Base-by-base conservation (phyloP, 2,329 filamentous ascomycete species). In the Fusarium proliferatum region DNA sequence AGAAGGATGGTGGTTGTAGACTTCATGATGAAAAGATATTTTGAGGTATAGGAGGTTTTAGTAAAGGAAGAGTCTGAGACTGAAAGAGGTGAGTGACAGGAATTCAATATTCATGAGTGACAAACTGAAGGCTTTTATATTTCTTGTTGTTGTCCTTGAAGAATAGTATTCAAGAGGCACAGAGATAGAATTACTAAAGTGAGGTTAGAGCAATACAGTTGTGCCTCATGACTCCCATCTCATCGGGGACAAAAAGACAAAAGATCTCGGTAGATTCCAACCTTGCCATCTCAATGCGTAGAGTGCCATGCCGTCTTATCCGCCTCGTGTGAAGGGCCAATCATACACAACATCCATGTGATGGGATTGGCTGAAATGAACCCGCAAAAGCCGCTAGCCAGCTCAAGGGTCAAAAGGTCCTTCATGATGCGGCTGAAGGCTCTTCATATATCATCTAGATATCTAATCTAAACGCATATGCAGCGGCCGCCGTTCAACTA, bases 161-260 rank as follows among this genome's bases (percentile, higher is more conserved):
- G 11, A 5, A 19, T n/a, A 6, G 2, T 5, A 9, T 11, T 17
- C 2, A 15, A 5, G 26, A 42, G 13, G 6, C 26, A n/a, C 6
- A 33, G 21, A 2, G 15, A 56, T 56, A 23, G 5, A 1, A 0
- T 19, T 15, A 9, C 28, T 4, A 15, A 23, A 2, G 2, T 43
- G 21, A 26, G 21, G 2, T 33, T 23, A 43, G 16, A 33, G 1
- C 38, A n/a, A 16, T 4, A 13, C 5, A 6, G n/a, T 13, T 5
- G 19, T 28, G 2, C 5, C 34, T 19, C 11, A 11, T 55, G 9
- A 5, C 13, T 5, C 3, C 28, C 28, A 23, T 23, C 11, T 33
- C 2, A 4, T 21, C 21, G 26, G 15, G 8, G 15, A 43, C 17
- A 5, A 13, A n/a, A 11, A 1, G 6, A 19, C 38, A 43, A 43